Evolutionary conservation across 2,329 filamentous ascomycete genomes (phyloP).

Genomic region (Phoma herbarum): DNA sequence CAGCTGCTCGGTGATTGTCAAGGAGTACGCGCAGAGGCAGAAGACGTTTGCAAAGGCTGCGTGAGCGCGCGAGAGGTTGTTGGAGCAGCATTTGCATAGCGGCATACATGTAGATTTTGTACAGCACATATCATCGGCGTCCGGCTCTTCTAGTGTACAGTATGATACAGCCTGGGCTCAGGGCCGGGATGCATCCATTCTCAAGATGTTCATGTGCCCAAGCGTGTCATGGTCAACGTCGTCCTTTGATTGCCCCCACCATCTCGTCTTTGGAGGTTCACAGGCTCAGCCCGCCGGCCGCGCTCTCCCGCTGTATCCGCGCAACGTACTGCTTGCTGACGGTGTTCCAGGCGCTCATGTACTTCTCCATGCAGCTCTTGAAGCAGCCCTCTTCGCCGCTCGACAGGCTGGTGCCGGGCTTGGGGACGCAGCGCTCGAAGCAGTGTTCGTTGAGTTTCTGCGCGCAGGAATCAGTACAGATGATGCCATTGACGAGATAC

Average conservation of each 20-base stretch:
- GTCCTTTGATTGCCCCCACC: background rate
- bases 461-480: background rate
- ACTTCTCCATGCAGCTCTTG: constrained; percentile 64
- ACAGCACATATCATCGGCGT: constrained; percentile 1
- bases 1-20: constrained; percentile 82
- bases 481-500: no score
- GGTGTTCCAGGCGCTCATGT: constrained; percentile 63
- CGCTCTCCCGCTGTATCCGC: constrained; percentile 56
- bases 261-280: constrained; percentile 22
- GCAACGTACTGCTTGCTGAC: constrained; percentile 60
- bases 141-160: constrained; percentile 28
- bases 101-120: background rate
- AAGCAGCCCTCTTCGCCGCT: constrained; percentile 61
- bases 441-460: constrained; percentile 66
- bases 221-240: no score
- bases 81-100: constrained; percentile 24
- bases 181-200: no score
- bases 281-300: constrained; percentile 6
- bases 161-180: constrained; percentile 30
- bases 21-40: constrained; percentile 75
- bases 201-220: no score
- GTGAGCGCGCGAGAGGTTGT: background rate
- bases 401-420: constrained; percentile 60
- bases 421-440: constrained; percentile 64
- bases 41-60: constrained; percentile 51